Evolutionary conservation across 352 stramenopile species (phyloP).

Genomic region (Globisporangium abappressorium): DNA sequence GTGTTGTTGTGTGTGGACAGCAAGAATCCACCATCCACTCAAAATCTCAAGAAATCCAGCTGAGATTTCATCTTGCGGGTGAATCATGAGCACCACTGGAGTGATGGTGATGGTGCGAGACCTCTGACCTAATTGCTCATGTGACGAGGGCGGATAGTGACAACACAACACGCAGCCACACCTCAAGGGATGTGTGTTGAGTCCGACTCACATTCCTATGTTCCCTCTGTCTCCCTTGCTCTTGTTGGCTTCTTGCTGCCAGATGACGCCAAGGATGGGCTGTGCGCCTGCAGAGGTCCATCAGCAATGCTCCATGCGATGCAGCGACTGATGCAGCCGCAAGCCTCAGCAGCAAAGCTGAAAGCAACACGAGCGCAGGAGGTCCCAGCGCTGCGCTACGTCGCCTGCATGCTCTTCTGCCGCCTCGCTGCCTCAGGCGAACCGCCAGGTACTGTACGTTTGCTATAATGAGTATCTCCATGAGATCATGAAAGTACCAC

Average conservation of each 20-base stretch:
- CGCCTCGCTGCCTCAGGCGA: conserved; percentile 29
- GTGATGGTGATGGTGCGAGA: not conserved
- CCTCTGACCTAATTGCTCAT: not conserved
- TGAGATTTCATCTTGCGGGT: not conserved
- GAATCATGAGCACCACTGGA: not conserved
- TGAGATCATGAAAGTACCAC: not conserved
- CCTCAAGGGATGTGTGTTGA: not conserved
- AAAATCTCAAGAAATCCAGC: not conserved
- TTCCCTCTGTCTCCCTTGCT: not conserved
- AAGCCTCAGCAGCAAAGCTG: conserved; percentile 7
- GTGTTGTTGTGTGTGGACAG: not conserved
- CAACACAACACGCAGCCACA: not conserved
- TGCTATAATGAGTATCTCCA: not conserved
- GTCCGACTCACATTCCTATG: not conserved
- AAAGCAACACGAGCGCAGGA: not conserved
- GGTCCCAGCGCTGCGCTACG: conserved; percentile 31
- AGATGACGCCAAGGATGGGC: conserved; percentile 45
- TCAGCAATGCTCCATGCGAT: conserved; percentile 5
- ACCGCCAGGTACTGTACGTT: conserved; percentile 16
- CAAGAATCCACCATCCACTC: too few species aligned
- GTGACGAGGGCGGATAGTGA: not conserved
- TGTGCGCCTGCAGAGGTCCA: conserved; percentile 23
- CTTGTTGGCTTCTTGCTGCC: not conserved
- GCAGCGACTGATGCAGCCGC: not conserved
- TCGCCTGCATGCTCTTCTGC: conserved; percentile 54